Evolutionary conservation across 257 asterid species (phyloP).

Genomic region (Solanum peruvianum): DNA sequence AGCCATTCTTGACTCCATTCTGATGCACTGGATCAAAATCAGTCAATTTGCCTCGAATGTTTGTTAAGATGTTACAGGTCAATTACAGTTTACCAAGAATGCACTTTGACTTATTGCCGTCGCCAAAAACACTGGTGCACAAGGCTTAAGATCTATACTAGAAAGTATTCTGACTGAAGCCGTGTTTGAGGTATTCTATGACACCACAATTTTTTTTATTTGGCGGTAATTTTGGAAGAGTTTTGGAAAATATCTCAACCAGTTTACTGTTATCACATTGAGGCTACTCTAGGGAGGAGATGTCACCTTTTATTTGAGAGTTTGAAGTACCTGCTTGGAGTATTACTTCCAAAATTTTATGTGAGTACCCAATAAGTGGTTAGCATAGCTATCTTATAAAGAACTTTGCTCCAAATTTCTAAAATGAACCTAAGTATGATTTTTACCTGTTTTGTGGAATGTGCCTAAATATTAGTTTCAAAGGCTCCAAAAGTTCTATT

Average conservation of each 20-base stretch:
- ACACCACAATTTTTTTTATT: background rate
- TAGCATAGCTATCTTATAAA: background rate
- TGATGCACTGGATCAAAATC: background rate
- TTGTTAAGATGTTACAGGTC: constrained; percentile 27
- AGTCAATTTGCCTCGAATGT: background rate
- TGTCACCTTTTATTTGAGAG: background rate
- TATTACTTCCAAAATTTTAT: background rate
- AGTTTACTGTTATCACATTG: background rate
- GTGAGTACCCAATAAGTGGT: background rate
- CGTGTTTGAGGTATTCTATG: too few species aligned
- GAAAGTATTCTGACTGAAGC: constrained; percentile 35
- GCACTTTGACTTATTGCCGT: constrained; percentile 68
- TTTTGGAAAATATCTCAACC: background rate
- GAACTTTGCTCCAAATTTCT: background rate
- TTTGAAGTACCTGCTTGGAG: background rate
- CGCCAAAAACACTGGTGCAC: constrained; percentile 73
- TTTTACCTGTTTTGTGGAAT: background rate
- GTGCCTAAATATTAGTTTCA: too few species aligned
- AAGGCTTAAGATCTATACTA: constrained; percentile 83
- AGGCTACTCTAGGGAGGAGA: background rate
- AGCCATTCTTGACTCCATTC: background rate
- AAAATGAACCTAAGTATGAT: background rate
- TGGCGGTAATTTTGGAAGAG: background rate
- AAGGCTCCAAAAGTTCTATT: background rate
- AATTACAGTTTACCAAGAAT: constrained; percentile 50